phyloP scores from a whole-genome alignment of 2,329 filamentous ascomycete species.

The Aureobasidium lini region DNA sequence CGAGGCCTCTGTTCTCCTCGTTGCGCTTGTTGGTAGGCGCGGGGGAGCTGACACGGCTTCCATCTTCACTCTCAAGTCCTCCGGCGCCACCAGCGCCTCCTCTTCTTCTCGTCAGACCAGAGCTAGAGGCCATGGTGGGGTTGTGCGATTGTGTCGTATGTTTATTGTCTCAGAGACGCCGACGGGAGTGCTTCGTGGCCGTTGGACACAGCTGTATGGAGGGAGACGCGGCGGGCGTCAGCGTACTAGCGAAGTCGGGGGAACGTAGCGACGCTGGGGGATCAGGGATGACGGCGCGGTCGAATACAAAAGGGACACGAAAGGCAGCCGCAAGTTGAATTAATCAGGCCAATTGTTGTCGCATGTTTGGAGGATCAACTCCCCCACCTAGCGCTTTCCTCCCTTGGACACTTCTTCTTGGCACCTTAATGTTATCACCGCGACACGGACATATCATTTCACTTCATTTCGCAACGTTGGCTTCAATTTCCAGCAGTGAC shows the following conservation, averaged over 20 bases:
- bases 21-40: slow-evolving; percentile 48
- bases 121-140: slow-evolving; percentile 54
- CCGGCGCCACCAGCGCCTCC: slow-evolving; percentile 48
- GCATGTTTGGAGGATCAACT: slow-evolving; percentile 9
- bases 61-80: slow-evolving; percentile 53
- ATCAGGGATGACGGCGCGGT: not conserved
- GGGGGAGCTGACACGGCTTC: slow-evolving; percentile 60
- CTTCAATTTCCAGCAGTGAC: not conserved
- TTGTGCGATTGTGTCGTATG: not conserved
- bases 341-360: slow-evolving; percentile 9
- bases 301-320: not conserved
- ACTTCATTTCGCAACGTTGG: not conserved
- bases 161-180: not conserved
- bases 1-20: slow-evolving; percentile 36
- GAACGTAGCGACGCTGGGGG: not conserved
- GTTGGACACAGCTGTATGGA: slow-evolving; percentile 8
- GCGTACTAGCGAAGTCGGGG: not conserved
- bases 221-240: not conserved
- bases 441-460: not conserved
- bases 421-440: not conserved
- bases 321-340: not conserved
- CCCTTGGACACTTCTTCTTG: not conserved
- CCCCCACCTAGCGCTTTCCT: not conserved
- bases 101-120: slow-evolving; percentile 63
- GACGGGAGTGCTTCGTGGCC: slow-evolving; percentile 4